A percentile compares a stretch with the other conserved stretches of the same genome.
Conservation (phyloP, 148 eudicot genomes). For the Amaranthus palmeri region DNA sequence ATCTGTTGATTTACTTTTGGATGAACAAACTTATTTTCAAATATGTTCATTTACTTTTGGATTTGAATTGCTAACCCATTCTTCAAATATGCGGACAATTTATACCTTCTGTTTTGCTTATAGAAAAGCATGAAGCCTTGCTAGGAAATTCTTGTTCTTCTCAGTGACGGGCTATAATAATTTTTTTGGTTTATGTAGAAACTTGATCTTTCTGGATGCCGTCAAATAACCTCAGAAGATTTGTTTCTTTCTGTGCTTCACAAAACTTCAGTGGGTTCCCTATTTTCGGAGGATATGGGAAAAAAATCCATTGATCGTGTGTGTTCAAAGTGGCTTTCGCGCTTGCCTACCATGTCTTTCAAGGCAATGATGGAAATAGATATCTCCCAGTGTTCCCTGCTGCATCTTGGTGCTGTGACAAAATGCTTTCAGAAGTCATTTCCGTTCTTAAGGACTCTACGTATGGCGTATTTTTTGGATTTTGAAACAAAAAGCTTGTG, state of each 20-base stretch:
- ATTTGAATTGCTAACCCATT: not conserved
- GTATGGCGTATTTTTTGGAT: conserved; percentile 53
- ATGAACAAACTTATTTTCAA: not conserved
- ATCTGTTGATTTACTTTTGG: too few relatives aligned
- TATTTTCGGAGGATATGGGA: conserved; percentile 27
- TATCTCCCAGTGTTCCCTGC: conserved; percentile 64
- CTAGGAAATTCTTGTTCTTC: not conserved
- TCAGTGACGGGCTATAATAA: not conserved
- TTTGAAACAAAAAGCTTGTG: conserved; percentile 43
- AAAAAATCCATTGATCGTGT: conserved; percentile 25
- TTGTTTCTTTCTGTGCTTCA: conserved; percentile 59
- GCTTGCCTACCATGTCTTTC: conserved; percentile 40
- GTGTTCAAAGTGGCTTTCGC: conserved; percentile 18
- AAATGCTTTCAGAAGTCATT: conserved; percentile 62
- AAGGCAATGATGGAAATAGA: conserved; percentile 61
- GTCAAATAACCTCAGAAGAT: conserved; percentile 45
- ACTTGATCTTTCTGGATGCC: conserved; percentile 83
- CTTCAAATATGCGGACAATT: not conserved
- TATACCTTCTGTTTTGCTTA: not conserved
- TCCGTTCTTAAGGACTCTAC: conserved; percentile 55
- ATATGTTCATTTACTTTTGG: not conserved
- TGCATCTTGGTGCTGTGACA: conserved; percentile 46
- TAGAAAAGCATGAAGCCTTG: not conserved
- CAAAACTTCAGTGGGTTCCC: conserved; percentile 19
- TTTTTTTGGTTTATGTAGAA: conserved; percentile 45